A percentile compares a stretch with the other conserved stretches of the same genome.
These are phyloP conservation scores for Aspergillus persii DNA, from an alignment of 2,329 filamentous ascomycete species.

Conservation along the genomic window DNA sequence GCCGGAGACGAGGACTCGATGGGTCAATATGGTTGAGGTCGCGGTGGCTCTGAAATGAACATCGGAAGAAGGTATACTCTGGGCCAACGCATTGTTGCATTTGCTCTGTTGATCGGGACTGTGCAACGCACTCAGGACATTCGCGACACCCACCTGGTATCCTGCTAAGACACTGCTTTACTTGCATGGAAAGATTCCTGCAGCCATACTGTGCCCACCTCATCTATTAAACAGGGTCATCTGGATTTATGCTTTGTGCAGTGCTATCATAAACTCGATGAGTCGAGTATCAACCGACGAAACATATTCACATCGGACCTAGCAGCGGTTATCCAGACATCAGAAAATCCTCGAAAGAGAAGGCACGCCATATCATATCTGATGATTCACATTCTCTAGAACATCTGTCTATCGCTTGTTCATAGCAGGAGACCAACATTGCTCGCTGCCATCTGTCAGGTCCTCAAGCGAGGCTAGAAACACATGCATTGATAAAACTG, in stretches of 20 bases:
- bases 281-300: neutral
- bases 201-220: neutral
- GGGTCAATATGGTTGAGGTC: constrained; percentile 49
- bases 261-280: neutral
- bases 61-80: too few relatives aligned
- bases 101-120: too few relatives aligned
- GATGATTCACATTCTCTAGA: too few relatives aligned
- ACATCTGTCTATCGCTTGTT: too few relatives aligned
- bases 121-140: neutral
- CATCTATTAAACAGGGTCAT: neutral
- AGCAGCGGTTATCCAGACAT: too few relatives aligned
- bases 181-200: neutral
- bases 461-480: too few relatives aligned
- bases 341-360: too few relatives aligned
- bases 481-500: too few relatives aligned
- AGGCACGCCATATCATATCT: too few relatives aligned
- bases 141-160: neutral
- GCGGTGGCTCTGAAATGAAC: constrained; percentile 42
- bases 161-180: neutral
- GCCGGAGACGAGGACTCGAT: constrained; percentile 45
- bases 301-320: neutral
- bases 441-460: too few relatives aligned
- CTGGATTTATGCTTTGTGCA: neutral
- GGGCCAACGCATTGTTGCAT: too few relatives aligned
- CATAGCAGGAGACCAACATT: too few relatives aligned